phyloP scores from a whole-genome alignment of 2,329 filamentous ascomycete genomes.

The Diaporthe batatas region DNA sequence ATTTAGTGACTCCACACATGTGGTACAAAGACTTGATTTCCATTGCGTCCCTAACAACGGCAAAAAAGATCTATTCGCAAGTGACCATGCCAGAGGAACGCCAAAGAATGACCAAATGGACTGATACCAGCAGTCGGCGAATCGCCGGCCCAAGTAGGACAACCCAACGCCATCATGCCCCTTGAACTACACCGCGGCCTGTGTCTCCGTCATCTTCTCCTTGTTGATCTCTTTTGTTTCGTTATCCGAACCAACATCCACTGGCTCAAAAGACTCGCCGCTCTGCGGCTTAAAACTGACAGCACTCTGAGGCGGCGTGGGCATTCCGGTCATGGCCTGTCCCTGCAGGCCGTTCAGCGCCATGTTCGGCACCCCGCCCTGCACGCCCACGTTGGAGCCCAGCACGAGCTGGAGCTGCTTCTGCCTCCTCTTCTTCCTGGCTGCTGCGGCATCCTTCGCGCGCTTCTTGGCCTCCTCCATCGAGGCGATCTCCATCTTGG shows the following conservation, averaged over 20 bases:
- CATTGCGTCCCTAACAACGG: neutral
- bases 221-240: neutral
- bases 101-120: neutral
- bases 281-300: constrained; percentile 15
- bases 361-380: neutral
- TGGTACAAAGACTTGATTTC: neutral
- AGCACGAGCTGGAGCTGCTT: constrained; percentile 38
- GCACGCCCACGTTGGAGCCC: neutral
- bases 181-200: neutral
- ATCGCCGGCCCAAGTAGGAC: neutral
- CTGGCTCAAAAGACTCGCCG: neutral
- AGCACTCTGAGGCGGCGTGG: constrained; percentile 18
- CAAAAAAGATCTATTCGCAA: neutral
- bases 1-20: neutral
- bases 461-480: constrained; percentile 47
- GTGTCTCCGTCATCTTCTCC: constrained; percentile 8
- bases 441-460: constrained; percentile 37
- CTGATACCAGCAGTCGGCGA: neutral
- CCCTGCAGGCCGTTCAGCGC: neutral
- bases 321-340: neutral
- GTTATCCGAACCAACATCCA: constrained; percentile 2
- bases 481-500: constrained; percentile 51
- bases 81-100: neutral
- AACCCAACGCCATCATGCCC: constrained; percentile 13
- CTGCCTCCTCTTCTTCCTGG: constrained; percentile 44